Conservation (phyloP, 202 grass and related monocot species). For the Setaria viridis region DNA sequence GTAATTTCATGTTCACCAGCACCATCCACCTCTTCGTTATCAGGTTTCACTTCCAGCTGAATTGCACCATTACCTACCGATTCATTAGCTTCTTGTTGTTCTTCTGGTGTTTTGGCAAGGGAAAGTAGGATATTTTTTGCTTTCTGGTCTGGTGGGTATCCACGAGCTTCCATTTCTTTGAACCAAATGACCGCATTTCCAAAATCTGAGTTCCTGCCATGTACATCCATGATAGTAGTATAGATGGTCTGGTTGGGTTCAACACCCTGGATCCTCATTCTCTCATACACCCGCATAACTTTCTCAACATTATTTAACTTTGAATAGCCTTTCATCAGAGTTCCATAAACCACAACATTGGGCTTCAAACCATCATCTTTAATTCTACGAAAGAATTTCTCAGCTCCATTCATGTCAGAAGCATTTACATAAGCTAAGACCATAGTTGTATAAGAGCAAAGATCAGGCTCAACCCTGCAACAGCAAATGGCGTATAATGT, state of each 20-base stretch:
- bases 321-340: constrained; percentile 95
- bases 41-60: constrained; percentile 48
- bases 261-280: constrained; percentile 85
- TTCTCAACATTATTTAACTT: constrained; percentile 83
- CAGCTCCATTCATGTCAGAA: constrained; percentile 83
- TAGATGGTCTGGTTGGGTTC: constrained; percentile 89
- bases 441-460: constrained; percentile 95
- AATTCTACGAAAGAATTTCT: constrained; percentile 88
- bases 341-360: constrained; percentile 91
- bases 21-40: constrained; percentile 37
- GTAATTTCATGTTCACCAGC: constrained; percentile 36
- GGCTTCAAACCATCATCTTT: constrained; percentile 97
- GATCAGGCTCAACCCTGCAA: constrained; percentile 83
- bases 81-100: constrained; percentile 78
- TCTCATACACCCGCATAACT: constrained; percentile 86
- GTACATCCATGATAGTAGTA: constrained; percentile 83
- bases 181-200: constrained; percentile 86
- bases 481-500: constrained; percentile 32
- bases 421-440: constrained; percentile 94
- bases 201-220: constrained; percentile 89
- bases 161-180: constrained; percentile 79
- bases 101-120: constrained; percentile 71
- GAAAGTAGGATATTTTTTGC: constrained; percentile 87
- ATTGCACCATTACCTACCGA: constrained; percentile 55
- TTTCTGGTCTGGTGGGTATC: constrained; percentile 79